phyloP scores from a whole-genome alignment of 768 basidiomycete species.

The Inosperma sp. region DNA sequence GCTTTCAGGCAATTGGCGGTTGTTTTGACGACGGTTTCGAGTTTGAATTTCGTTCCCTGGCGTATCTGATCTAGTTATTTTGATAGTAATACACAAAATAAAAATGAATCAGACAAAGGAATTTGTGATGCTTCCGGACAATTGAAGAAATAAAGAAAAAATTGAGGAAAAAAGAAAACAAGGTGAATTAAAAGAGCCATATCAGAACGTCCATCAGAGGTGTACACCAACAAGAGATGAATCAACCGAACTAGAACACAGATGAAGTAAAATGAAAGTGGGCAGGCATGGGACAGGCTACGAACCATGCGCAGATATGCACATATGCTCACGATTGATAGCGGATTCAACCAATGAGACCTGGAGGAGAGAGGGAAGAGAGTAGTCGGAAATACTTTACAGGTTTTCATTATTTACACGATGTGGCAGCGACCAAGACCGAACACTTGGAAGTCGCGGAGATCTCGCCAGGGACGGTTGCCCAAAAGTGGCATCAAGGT shows the following conservation, averaged over 20 bases:
- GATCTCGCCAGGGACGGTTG: no score
- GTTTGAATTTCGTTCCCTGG: constrained; percentile 9
- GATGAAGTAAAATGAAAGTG: neutral
- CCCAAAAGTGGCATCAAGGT: no score
- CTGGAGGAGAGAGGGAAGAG: no score
- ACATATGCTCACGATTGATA: no score
- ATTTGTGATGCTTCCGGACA: constrained; percentile 8
- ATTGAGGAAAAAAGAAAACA: neutral
- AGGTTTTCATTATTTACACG: no score
- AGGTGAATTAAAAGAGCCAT: constrained; percentile 10
- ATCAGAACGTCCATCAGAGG: constrained; percentile 1
- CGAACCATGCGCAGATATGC: constrained; percentile 1
- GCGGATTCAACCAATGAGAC: no score
- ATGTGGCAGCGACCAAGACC: no score
- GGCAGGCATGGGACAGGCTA: neutral
- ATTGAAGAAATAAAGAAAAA: constrained; percentile 5
- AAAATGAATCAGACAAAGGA: constrained; percentile 6
- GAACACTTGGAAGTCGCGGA: no score
- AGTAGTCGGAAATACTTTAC: no score
- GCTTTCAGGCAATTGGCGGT: neutral
- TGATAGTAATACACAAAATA: constrained; percentile 26
- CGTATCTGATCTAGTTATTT: constrained; percentile 22
- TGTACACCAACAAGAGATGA: constrained; percentile 4
- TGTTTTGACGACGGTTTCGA: constrained; percentile 1
- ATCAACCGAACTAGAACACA: constrained; percentile 7